Evolutionary conservation across 179 eudicot species (phyloP).

Genomic region (Amaranthus tricolor): DNA sequence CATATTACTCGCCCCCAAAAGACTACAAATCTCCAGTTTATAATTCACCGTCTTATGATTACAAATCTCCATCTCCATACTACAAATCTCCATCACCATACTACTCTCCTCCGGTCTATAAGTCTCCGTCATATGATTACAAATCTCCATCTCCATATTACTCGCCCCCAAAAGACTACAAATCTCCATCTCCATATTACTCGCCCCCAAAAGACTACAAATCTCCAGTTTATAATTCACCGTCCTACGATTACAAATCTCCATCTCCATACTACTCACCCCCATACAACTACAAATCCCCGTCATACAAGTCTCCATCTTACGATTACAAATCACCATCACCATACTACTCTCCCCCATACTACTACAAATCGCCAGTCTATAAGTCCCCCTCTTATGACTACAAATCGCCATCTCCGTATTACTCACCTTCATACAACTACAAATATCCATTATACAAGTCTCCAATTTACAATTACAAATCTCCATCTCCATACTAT

Average conservation of each 20-base stretch:
- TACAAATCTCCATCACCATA: not conserved
- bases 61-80: slow-evolving; percentile 1
- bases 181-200: not conserved
- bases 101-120: not conserved
- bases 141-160: no score
- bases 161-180: no score
- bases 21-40: not conserved
- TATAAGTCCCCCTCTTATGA: not conserved
- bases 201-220: not conserved
- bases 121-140: not conserved
- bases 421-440: not conserved
- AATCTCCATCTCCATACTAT: no score
- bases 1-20: not conserved
- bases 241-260: not conserved
- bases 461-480: no score
- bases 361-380: not conserved
- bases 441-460: not conserved
- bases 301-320: not conserved
- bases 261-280: not conserved
- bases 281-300: not conserved
- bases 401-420: not conserved
- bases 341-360: not conserved
- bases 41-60: not conserved
- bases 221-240: not conserved
- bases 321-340: not conserved